Evolutionary conservation across 768 basidiomycete species (phyloP), one percentile per base, ranked within the genome.

Genomic region (Erythrobasidium yunnanense): DNA sequence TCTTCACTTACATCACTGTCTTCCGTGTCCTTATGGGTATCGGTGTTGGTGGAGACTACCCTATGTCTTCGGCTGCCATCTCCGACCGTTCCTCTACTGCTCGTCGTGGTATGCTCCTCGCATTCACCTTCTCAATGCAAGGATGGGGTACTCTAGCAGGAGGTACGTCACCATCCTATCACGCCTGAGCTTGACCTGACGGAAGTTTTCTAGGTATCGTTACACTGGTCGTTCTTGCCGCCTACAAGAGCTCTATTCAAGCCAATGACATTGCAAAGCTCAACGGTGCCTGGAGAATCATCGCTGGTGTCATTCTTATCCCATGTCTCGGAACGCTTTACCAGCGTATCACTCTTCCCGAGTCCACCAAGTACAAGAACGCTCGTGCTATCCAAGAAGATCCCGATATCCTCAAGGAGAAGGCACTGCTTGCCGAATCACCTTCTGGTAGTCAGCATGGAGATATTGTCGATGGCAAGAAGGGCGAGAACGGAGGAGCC

Each of bases 11-110:
- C 74, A 79, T 88, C 15, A 57, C 67, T 17, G 70, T 84, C 2
- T 87, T 81, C 72, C 84, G 87, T 13, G 84, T 88, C 56, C 71
- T 88, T 5, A 81, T 88, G 34, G 87, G 87, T 0, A 76, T 89
- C 18, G 87, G 87, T 23, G 83, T 88, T 0, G 87, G 72, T 18
- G 87, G 85, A 1, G 87, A 87, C 74, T 87, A 87, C 72, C 85
- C 86, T 1, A 82, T 84, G 11, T 82, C 81, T 4, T 52, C 70
- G 22, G 58, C 70, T n/a, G 54, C 69, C 52, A 68, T 68, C n/a
- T 69, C 70, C 23, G 87, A 88, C 70, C 80, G 85, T 15, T 80
- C 86, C 4, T 81, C 81, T 68, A 73, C 87, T 38, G 78, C 82
- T 35, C 83, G 85, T 32, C 81, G 85, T 17, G 87, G 87, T 0